phyloP scores from a whole-genome alignment of 345 rosid genomes.

The Barbarea vulgaris region DNA sequence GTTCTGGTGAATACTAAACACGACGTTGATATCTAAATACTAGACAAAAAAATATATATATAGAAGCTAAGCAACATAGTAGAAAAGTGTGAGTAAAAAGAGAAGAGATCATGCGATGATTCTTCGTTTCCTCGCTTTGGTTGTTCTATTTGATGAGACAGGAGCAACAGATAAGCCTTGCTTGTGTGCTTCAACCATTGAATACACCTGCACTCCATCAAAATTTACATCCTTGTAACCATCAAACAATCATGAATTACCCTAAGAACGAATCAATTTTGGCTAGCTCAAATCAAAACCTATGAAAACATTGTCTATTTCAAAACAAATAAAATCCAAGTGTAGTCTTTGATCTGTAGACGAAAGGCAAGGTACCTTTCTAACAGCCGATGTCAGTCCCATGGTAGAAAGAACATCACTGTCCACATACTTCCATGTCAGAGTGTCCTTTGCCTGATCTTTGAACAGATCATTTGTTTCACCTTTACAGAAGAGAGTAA shows the following conservation, averaged over 20 bases:
- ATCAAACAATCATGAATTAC: slow-evolving; percentile 7
- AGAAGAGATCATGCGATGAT: slow-evolving; percentile 14
- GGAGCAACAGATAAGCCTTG: slow-evolving; percentile 5
- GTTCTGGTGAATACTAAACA: neutral
- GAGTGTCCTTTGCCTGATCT: slow-evolving; percentile 17
- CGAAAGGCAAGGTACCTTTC: slow-evolving; percentile 36
- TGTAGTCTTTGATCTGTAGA: neutral
- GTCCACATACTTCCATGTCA: slow-evolving; percentile 36
- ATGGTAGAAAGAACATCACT: slow-evolving; percentile 38
- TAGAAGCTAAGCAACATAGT: neutral
- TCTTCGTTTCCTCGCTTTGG: slow-evolving; percentile 30
- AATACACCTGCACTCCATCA: slow-evolving; percentile 38
- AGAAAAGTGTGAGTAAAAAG: neutral
- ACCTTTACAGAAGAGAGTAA: slow-evolving; percentile 16
- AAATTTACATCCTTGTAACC: slow-evolving; percentile 6
- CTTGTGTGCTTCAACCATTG: slow-evolving; percentile 42
- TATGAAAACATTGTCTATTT: neutral
- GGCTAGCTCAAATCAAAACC: neutral
- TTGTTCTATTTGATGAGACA: slow-evolving; percentile 17
- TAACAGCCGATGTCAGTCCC: slow-evolving; percentile 43
- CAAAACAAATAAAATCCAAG: slow-evolving; percentile 3
- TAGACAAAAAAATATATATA: neutral
- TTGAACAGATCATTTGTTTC: slow-evolving; percentile 11
- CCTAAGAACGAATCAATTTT: neutral
- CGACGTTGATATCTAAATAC: neutral